These are phyloP conservation scores for Lecanoromycetidae sp. DNA, from an alignment of 2,329 filamentous ascomycete species.

Conservation along the genomic window DNA sequence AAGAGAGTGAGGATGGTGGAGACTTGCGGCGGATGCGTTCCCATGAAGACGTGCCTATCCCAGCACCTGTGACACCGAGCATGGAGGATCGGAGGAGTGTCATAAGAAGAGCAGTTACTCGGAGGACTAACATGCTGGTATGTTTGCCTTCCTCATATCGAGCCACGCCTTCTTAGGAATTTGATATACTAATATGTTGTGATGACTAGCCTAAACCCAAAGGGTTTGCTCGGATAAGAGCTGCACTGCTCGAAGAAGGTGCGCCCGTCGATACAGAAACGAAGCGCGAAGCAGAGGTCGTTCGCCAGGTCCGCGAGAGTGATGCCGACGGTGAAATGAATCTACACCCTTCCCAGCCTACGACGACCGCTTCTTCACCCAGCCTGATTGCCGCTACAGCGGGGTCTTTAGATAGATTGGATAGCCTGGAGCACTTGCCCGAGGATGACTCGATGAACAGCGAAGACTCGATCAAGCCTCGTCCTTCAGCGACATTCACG, in stretches of 20 bases:
- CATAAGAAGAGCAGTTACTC: slow-evolving; percentile 68
- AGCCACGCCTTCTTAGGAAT: neutral
- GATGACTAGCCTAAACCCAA: slow-evolving; percentile 77
- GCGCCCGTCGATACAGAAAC: slow-evolving; percentile 81
- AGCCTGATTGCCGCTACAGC: slow-evolving; percentile 46
- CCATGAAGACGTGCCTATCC: slow-evolving; percentile 33
- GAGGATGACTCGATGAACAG: slow-evolving; percentile 56
- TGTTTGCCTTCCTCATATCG: slow-evolving; percentile 26
- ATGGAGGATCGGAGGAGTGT: slow-evolving; percentile 44
- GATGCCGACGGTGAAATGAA: slow-evolving; percentile 48
- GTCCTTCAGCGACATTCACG: slow-evolving; percentile 57
- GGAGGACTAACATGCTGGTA: slow-evolving; percentile 79
- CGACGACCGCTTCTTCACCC: slow-evolving; percentile 55
- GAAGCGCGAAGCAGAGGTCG: slow-evolving; percentile 83
- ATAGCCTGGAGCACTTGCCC: slow-evolving; percentile 54
- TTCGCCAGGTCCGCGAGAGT: slow-evolving; percentile 86
- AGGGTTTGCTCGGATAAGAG: slow-evolving; percentile 84
- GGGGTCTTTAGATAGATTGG: slow-evolving; percentile 45
- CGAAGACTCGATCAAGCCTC: slow-evolving; percentile 28
- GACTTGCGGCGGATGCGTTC: slow-evolving; percentile 6
- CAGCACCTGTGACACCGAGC: slow-evolving; percentile 20
- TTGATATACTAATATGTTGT: slow-evolving; percentile 10
- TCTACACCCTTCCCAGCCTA: slow-evolving; percentile 36
- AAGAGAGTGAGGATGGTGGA: slow-evolving; percentile 62
- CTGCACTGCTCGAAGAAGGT: slow-evolving; percentile 76